Conservation (phyloP, 2,329 filamentous ascomycete genomes). For the Hypoxylon sp. region DNA sequence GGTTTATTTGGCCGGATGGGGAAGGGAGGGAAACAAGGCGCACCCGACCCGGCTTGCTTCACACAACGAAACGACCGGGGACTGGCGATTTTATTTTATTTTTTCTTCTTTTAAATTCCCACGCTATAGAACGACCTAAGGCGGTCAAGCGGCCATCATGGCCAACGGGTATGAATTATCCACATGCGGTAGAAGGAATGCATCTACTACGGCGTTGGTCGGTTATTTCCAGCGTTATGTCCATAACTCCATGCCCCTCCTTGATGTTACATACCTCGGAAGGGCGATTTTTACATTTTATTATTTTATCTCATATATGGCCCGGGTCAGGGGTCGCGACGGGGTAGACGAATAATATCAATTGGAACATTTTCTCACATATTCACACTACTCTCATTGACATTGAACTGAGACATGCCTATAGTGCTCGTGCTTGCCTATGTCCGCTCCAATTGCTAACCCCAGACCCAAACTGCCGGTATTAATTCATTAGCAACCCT, state of each 20-base stretch:
- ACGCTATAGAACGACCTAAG: slow-evolving; percentile 33
- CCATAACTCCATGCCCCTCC: slow-evolving; percentile 38
- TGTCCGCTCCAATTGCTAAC: not conserved
- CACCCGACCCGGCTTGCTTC: slow-evolving; percentile 22
- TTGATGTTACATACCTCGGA: slow-evolving; percentile 40
- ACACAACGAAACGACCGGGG: slow-evolving; percentile 19
- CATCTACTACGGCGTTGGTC: slow-evolving; percentile 38
- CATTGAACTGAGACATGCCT: slow-evolving; percentile 2
- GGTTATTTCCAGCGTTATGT: slow-evolving; percentile 42
- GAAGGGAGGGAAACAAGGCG: slow-evolving; percentile 9
- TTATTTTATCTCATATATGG: not conserved
- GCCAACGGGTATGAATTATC: slow-evolving; percentile 31
- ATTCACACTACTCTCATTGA: not conserved
- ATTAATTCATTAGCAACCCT: not conserved
- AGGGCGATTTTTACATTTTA: slow-evolving; percentile 18
- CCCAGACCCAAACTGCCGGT: not conserved
- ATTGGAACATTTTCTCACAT: slow-evolving; percentile 11
- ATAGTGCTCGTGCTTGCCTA: not conserved
- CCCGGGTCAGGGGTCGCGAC: slow-evolving; percentile 23
- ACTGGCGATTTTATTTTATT: slow-evolving; percentile 26
- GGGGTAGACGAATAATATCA: slow-evolving; percentile 26
- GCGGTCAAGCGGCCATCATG: slow-evolving; percentile 22
- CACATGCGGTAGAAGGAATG: slow-evolving; percentile 38
- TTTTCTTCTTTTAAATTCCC: no score
- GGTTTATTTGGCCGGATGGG: slow-evolving; percentile 21